A percentile compares a stretch with the other conserved stretches of the same genome.
Evolutionary conservation across 2,329 filamentous ascomycete species (phyloP).

Genomic region (Colletotrichum sp.): DNA sequence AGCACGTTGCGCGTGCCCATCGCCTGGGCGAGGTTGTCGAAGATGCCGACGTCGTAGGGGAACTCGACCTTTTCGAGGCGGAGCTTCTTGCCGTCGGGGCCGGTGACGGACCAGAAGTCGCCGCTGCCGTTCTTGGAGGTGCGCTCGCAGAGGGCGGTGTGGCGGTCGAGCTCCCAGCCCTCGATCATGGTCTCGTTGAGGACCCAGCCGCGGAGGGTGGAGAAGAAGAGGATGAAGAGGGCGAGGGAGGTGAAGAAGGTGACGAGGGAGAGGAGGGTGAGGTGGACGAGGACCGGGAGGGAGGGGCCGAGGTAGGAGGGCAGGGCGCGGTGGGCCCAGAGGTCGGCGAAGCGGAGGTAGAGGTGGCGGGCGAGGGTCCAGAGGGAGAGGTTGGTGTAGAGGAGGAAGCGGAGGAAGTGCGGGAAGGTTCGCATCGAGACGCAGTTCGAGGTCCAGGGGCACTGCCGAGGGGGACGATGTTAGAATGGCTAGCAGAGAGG

Average conservation of each 20-base stretch:
- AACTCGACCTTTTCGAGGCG: conserved; percentile 73
- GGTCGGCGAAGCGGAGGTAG: conserved; percentile 58
- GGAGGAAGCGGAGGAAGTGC: conserved; percentile 80
- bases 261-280: conserved; percentile 65
- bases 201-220: conserved; percentile 64
- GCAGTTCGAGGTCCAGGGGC: conserved; percentile 85
- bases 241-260: conserved; percentile 66
- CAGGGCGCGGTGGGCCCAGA: conserved; percentile 71
- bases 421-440: conserved; percentile 83
- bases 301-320: conserved; percentile 78
- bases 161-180: conserved; percentile 73
- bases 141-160: conserved; percentile 60
- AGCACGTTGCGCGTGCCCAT: conserved; percentile 74
- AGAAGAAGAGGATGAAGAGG: conserved; percentile 69
- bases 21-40: conserved; percentile 73
- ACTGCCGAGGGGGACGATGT: conserved; percentile 65
- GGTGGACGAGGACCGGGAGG: conserved; percentile 59
- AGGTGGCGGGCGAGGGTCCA: conserved; percentile 67
- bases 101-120: conserved; percentile 45
- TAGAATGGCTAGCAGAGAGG: too few species aligned
- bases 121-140: conserved; percentile 39
- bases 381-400: conserved; percentile 71
- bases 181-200: conserved; percentile 84
- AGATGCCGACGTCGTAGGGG: conserved; percentile 82
- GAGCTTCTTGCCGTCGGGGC: conserved; percentile 45